Conservation (phyloP, 495 filamentous ascomycete species). For the Penicillium alfredii region DNA sequence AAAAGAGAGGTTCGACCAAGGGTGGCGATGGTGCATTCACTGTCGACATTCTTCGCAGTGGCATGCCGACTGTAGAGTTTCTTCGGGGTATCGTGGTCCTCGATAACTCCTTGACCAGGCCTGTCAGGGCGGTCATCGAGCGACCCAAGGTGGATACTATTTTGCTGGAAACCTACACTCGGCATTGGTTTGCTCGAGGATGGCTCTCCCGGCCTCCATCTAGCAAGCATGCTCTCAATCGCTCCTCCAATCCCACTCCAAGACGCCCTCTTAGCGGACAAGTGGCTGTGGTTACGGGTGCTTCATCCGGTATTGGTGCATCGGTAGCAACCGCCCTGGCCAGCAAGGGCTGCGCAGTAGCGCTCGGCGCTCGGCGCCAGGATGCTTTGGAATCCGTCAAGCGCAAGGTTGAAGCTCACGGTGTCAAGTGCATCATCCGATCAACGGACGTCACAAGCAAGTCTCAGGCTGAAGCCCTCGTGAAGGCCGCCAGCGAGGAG, state of each 20-base stretch:
- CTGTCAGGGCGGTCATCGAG: conserved; percentile 49
- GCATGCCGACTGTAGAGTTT: conserved; percentile 62
- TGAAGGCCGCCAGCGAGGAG: conserved; percentile 43
- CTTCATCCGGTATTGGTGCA: conserved; percentile 46
- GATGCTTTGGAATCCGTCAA: conserved; percentile 55
- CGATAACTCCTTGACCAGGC: conserved; percentile 50
- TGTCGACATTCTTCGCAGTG: conserved; percentile 46
- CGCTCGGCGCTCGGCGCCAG: conserved; percentile 55
- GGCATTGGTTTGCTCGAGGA: conserved; percentile 64
- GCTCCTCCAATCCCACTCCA: conserved; percentile 24
- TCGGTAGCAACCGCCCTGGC: conserved; percentile 45
- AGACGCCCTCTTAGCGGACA: conserved; percentile 49
- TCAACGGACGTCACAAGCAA: conserved; percentile 58
- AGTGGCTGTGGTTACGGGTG: conserved; percentile 46
- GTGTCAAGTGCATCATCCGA: conserved; percentile 51
- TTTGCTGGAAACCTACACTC: conserved; percentile 58
- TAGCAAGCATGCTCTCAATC: conserved; percentile 30
- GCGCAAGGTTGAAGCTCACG: conserved; percentile 38
- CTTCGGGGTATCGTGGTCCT: conserved; percentile 54
- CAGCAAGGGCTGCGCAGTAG: conserved; percentile 54
- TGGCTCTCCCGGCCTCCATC: conserved; percentile 55
- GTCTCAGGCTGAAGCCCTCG: conserved; percentile 49
- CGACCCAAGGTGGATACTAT: conserved; percentile 55
- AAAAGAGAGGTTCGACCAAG: conserved; percentile 49
- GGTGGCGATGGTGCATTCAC: conserved; percentile 57